Evolutionary conservation across 345 rosid genomes (phyloP), one percentile per base, ranked within the genome.

Genomic region (Jatropha curcas): DNA sequence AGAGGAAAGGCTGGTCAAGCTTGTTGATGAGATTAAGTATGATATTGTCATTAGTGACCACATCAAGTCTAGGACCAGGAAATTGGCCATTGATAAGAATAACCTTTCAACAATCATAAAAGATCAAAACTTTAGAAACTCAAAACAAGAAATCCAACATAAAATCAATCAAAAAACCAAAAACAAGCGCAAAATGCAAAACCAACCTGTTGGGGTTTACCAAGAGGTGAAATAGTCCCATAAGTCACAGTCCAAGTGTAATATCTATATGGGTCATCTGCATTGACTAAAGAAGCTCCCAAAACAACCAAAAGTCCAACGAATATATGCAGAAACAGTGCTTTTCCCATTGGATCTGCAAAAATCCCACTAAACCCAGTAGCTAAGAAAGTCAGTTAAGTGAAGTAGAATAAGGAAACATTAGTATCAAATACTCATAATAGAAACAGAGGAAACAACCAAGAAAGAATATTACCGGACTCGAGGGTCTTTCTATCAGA

Each of bases 81-180:
- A 95, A 92, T 75, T 95, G 98, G 60, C 92, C 95, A 83, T 95
- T 95, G 87, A 95, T 90, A 61, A 95, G 97, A 33, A 95, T 92
- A 58, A 89, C 99, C 99, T 95, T 50, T 67, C 70, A 66, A 71
- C 5, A 16, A 24, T 30, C 24, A 25, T 57, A 71, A 72, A 43
- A 66, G 45, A n/a, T 0, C 25, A 52, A 30, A 41, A 65, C 34
- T 24, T 33, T 46, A 57, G 16, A 31, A 4, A 64, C 60, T 17
- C 45, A 50, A 22, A n/a, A 5, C 46, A 8, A 20, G 25, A 14
- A 27, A 33, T 20, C 30, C 9, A 51, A 31, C 20, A 6, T 30
- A 28, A 8, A 46, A 65, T 53, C 60, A 61, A 68, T 56, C 35
- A 4, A 24, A 4, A 20, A 37, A 69, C 69, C 37, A 20, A 37